Evolutionary conservation across 352 stramenopile genomes (phyloP), one percentile per base, ranked within the genome.

Genomic region (Pythium folliculosum): DNA sequence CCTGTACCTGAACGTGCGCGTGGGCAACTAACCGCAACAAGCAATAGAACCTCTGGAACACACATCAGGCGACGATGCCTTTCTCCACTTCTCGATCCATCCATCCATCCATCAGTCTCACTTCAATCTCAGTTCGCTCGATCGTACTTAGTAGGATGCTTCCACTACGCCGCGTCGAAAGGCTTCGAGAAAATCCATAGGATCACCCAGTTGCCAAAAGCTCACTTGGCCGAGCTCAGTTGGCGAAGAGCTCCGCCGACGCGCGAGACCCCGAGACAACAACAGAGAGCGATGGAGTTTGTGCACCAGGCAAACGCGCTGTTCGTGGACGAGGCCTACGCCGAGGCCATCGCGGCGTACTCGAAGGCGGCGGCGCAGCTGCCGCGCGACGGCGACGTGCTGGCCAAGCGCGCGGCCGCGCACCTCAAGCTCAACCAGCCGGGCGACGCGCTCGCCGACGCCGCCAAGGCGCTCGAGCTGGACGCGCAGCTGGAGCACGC

Each of bases 251-350:
- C 27, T 32, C n/a, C n/a, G n/a, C n/a, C n/a, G n/a, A n/a, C n/a
- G n/a, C n/a, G n/a, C n/a, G n/a, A n/a, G n/a, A n/a, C n/a, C n/a
- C n/a, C n/a, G n/a, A n/a, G n/a, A n/a, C n/a, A n/a, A n/a, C n/a
- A n/a, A n/a, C n/a, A n/a, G n/a, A n/a, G n/a, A n/a, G n/a, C n/a
- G 19, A 93, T 93, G 85, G 85, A 94, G 72, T 81, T 81, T 62
- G 82, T 82, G 76, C 76, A 84, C 67, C 59, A 87, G 43, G 89
- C 70, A 32, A 96, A 95, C 73, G 84, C 84, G 59, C 70, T 89
- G 45, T 96, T 94, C 54, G 86, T 95, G 62, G 88, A 96, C 65
- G 86, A 95, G 74, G 68, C 77, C 40, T 96, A 92, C 71, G 73
- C 76, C 2, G 75, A 85, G 32, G 87, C 89, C 16, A 58, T 87